A percentile compares a stretch with the other conserved stretches of the same genome.
phyloP scores from a whole-genome alignment of 805 yeast species.

The Scheffersomyces amazonensis region DNA sequence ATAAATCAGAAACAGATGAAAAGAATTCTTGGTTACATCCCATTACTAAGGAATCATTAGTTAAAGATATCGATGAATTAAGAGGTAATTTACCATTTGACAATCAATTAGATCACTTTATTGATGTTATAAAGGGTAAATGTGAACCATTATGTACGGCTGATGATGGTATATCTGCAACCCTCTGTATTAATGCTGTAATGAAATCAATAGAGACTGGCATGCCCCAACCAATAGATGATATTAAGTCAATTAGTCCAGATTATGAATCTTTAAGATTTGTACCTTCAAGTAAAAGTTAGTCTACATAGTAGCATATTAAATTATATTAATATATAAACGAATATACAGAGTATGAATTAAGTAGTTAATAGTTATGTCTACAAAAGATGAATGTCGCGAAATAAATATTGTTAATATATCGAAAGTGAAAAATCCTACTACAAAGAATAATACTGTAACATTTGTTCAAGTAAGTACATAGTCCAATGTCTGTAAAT shows the following conservation, averaged over 20 bases:
- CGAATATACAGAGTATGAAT: too few relatives aligned
- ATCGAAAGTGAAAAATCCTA: too few relatives aligned
- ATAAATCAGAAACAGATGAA: slow-evolving; percentile 3
- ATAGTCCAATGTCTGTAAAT: slow-evolving; percentile 4
- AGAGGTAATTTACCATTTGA: slow-evolving; percentile 28
- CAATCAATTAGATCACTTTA: slow-evolving; percentile 35
- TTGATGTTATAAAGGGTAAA: slow-evolving; percentile 28
- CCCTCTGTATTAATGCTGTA: slow-evolving; percentile 36
- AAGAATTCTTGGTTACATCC: slow-evolving; percentile 23
- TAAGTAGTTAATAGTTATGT: too few relatives aligned
- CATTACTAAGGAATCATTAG: slow-evolving; percentile 11
- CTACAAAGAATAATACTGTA: background rate
- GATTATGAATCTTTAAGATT: slow-evolving; percentile 6
- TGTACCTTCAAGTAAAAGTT: too few relatives aligned
- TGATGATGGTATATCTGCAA: slow-evolving; percentile 36
- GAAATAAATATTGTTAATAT: too few relatives aligned
- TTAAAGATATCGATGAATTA: slow-evolving; percentile 12
- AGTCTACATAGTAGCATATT: too few relatives aligned
- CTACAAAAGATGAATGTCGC: too few relatives aligned
- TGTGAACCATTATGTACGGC: slow-evolving; percentile 25
- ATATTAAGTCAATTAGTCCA: slow-evolving; percentile 13
- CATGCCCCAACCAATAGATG: slow-evolving; percentile 24
- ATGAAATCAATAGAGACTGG: slow-evolving; percentile 31
- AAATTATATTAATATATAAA: too few relatives aligned
- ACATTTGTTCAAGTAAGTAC: background rate